Evolutionary conservation across 805 yeast genomes (phyloP), one percentile per base, ranked within the genome.

Genomic region (Suhomyces emberorum): DNA sequence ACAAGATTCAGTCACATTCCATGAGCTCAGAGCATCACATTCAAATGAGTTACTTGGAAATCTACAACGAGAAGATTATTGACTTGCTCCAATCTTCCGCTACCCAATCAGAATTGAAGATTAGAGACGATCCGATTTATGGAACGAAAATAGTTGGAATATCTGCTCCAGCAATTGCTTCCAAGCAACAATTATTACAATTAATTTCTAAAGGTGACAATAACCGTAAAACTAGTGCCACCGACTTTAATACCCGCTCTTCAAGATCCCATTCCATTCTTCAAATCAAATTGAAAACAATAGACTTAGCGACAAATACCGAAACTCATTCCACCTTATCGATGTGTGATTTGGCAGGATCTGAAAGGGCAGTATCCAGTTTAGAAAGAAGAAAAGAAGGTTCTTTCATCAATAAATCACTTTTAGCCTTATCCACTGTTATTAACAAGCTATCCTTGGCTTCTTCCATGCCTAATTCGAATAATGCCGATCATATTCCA

Each of bases 311-410:
- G 0, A 59, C 66, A 9, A 72, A 69, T 4, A 46, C 54, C 0
- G 72, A 68, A 36, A 63, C 60, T 11, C 59, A 67, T 25, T 74
- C 88, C 23, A 79, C 88, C 0, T 74, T 91, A 21, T 86, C 91
- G 22, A 69, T 91, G 38, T 91, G 98, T 65, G 98, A 91, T 62
- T 72, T 91, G 52, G 98, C 98, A 0, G 98, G 98, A 19, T 84
- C 95, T n/a, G 98, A 91, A 61, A 74, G 84, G 35, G 77, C 82
- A 2, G 70, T 85, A 0, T 63, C 77, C 8, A 81, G 82, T 49
- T 60, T 69, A 1, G 96, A 87, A 53, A 73, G 98, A 49, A 69
- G 97, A 37, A 87, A 88, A 58, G 98, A 91, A 64, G 98, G 98
- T 15, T 77, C 96, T 0, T 93, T 72, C 54, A 91, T 91, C 55